These are phyloP conservation scores for Fusarium hostae DNA, from an alignment of 2,329 filamentous ascomycete species.

Conservation along the genomic window DNA sequence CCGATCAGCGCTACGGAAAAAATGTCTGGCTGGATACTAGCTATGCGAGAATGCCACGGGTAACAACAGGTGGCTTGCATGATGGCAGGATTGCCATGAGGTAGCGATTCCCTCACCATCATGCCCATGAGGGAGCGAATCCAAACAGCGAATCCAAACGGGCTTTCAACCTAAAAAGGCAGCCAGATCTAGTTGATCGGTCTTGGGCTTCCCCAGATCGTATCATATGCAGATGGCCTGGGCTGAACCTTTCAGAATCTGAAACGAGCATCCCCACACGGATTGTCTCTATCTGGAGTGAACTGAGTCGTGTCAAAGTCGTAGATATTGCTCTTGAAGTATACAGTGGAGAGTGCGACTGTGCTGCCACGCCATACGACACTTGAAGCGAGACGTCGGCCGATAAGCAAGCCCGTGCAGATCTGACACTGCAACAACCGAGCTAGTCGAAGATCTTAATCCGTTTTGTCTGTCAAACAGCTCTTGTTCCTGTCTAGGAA, in stretches of 20 bases:
- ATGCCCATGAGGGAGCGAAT: constrained; percentile 7
- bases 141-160: constrained; percentile 31
- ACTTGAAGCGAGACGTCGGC: constrained; percentile 28
- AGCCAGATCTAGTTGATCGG: constrained; percentile 32
- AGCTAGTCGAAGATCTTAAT: not conserved
- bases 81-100: constrained; percentile 29
- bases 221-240: constrained; percentile 17
- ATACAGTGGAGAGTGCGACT: constrained; percentile 5
- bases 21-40: constrained; percentile 24
- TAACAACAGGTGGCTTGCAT: constrained; percentile 25
- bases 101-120: constrained; percentile 14
- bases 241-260: constrained; percentile 11
- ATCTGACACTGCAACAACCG: constrained; percentile 9
- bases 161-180: constrained; percentile 4
- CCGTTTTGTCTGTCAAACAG: constrained; percentile 30
- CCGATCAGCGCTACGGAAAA: constrained; percentile 8
- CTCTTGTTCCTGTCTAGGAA: constrained; percentile 15
- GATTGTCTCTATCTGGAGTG: not conserved
- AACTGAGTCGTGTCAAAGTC: constrained; percentile 7
- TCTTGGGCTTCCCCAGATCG: constrained; percentile 30
- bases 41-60: constrained; percentile 28
- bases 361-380: constrained; percentile 12
- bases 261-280: constrained; percentile 18
- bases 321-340: constrained; percentile 4
- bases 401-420: constrained; percentile 12